phyloP scores from a whole-genome alignment of 257 asterid species.

The Solanum gracilifrons region DNA sequence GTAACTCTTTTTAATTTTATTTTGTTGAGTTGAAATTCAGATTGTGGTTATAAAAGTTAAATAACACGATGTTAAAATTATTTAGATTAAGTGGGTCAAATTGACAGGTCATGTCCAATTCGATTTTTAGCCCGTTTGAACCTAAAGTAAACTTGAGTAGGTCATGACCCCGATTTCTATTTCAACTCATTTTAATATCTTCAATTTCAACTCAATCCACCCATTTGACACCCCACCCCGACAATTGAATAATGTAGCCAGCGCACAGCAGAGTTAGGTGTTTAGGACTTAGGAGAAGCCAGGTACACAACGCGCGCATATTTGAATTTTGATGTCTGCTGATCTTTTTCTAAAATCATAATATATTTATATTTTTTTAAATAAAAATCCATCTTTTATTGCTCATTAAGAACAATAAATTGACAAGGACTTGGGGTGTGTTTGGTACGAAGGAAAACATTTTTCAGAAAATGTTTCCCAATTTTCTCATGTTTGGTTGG shows the following conservation, averaged over 20 bases:
- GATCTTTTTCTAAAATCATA: not conserved
- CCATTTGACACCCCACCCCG: no score
- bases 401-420: not conserved
- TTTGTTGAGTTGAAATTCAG: not conserved
- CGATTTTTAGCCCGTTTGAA: no score
- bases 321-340: not conserved
- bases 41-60: not conserved
- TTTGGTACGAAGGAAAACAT: no score
- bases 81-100: not conserved
- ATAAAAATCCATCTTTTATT: not conserved
- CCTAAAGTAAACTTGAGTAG: no score
- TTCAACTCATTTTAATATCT: not conserved
- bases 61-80: no score
- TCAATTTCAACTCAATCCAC: not conserved
- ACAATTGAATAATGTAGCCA: not conserved
- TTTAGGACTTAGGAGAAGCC: not conserved
- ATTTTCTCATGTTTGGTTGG: no score
- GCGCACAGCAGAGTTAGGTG: not conserved
- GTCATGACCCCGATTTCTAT: no score
- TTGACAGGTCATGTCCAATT: not conserved
- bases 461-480: no score
- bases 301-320: not conserved
- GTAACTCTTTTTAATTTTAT: not conserved
- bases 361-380: no score
- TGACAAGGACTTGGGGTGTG: not conserved